Evolutionary conservation across 75 land plant genomes (phyloP), one percentile per base, ranked within the genome.

Genomic region (Adiantum capillusveneris): DNA sequence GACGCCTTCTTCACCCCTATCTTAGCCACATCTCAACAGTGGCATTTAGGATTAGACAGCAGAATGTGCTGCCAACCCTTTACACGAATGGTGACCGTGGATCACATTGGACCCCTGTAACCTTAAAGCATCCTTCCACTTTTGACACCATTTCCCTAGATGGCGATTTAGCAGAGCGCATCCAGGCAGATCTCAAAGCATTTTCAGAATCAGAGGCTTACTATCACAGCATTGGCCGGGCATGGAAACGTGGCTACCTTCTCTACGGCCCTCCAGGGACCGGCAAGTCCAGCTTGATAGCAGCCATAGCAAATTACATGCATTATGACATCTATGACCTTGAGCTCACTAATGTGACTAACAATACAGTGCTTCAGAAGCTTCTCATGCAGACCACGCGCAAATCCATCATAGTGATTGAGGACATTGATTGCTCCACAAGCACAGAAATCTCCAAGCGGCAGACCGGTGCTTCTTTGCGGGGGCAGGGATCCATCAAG

Each of bases 221-320:
- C 70, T 85, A 82, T 55, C 75, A 73, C 44, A 62, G 75, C 18
- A 43, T 85, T 11, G 94, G 94, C 53, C 72, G 86, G 24, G 86
- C 79, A 41, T 88, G 94, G 94, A 80, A 78, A 65, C 69, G 94
- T 53, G 89, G 90, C 43, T 88, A 86, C 64, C 77, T 88, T 20
- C 69, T 88, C 18, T 70, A 86, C 60, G 94, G 94, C 22, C 77
- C 86, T 19, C 76, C 91, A 44, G 95, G 84, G 0, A 84, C 86
- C 1, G 86, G 86, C 11, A 84, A 84, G 52, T 81, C 81, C 17
- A 76, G 75, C 43, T 65, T 84, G 81, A 67, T 84, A 48, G 81
- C 73, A n/a, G 87, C 87, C 62, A 84, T 84, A 50, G 75, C 84
- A 17, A 84, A 84, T 37, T 65, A 66, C 67, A 58, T 78, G 27